A percentile compares a stretch with the other conserved stretches of the same genome.
Conservation (phyloP, 371 early-diverging fungal genomes). For the Phascolomyces articulosus region DNA sequence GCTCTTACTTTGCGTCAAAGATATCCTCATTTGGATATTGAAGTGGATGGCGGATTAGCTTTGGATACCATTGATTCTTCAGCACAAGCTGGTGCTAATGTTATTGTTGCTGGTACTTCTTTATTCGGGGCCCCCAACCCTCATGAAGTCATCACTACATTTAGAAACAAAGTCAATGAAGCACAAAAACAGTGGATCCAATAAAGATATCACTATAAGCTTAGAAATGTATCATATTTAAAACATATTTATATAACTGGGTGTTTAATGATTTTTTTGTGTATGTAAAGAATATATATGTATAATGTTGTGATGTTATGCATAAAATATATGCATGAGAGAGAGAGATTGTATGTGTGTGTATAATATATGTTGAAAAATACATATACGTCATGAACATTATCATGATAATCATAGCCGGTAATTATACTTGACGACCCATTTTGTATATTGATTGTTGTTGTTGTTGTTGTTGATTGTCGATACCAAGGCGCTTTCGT, state of each 20-base stretch:
- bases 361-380: too few species aligned
- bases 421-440: neutral
- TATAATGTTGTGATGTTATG: too few species aligned
- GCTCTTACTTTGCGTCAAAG: constrained; percentile 70
- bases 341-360: too few species aligned
- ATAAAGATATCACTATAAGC: neutral
- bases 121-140: constrained; percentile 88
- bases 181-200: constrained; percentile 41
- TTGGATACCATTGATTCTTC: constrained; percentile 86
- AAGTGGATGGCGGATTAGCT: constrained; percentile 98
- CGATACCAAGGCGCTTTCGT: neutral
- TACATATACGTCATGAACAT: too few species aligned
- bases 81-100: constrained; percentile 95
- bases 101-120: constrained; percentile 97
- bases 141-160: constrained; percentile 68
- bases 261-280: too few species aligned
- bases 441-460: neutral
- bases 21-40: constrained; percentile 91
- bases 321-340: too few species aligned
- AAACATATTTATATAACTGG: too few species aligned
- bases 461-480: neutral
- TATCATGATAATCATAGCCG: neutral
- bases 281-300: too few species aligned
- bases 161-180: constrained; percentile 67
- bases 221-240: too few species aligned